Percentiles rank a stretch among this genome's conserved stretches.
These are phyloP conservation scores for Falciphora oryzae DNA, from an alignment of 2,329 filamentous ascomycete species.

Conservation along the genomic window DNA sequence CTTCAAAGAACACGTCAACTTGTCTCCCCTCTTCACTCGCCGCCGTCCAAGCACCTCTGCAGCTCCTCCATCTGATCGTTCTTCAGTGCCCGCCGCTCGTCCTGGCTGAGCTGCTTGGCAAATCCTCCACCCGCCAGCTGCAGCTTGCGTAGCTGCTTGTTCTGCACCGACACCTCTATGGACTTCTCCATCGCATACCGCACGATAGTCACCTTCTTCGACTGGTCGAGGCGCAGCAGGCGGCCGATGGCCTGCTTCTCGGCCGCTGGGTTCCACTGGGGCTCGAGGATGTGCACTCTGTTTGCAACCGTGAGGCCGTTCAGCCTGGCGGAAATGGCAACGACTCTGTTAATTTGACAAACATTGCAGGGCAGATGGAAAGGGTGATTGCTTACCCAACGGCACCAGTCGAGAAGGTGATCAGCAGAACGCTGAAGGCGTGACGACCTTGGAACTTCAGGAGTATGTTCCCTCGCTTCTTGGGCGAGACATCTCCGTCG, in stretches of 20 bases:
- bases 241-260: constrained; percentile 16
- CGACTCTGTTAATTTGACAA: background rate
- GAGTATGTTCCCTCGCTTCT: background rate
- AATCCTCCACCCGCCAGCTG: background rate
- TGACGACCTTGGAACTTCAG: background rate
- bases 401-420: background rate
- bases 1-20: background rate
- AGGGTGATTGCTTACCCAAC: background rate
- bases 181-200: constrained; percentile 13
- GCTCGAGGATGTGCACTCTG: constrained; percentile 15
- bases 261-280: constrained; percentile 15
- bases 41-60: background rate
- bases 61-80: background rate
- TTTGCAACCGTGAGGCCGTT: constrained; percentile 20
- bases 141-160: constrained; percentile 1
- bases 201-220: constrained; percentile 13
- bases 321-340: background rate
- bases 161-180: constrained; percentile 11
- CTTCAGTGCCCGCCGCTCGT: background rate
- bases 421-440: background rate
- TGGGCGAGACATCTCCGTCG: background rate
- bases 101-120: background rate
- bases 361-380: background rate
- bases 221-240: constrained; percentile 12
- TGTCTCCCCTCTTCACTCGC: background rate